Base-by-base conservation (phyloP, 1,284 basidiomycete species). In the Macrocystidia cucumis region DNA sequence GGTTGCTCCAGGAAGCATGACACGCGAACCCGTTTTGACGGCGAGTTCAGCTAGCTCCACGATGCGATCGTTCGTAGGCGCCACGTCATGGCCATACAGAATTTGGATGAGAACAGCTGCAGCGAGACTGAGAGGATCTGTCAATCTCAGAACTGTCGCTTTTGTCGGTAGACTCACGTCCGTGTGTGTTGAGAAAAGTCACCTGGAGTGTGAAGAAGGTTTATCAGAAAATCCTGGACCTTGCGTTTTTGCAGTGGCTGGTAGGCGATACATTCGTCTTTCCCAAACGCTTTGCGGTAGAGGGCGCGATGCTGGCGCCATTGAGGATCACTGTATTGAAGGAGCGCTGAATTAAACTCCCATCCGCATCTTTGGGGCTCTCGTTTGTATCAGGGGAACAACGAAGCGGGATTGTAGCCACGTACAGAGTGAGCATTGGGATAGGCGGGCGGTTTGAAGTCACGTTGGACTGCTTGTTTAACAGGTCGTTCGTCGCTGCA, bases 271-370 rank as follows among this genome's bases (percentile, higher is more conserved):
- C 44, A 34, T 0, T 46, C 47, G 4, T 46, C 41, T 4, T 47
- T 45, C 14, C 51, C 47, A 35, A 60, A 60, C n/a, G 47, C 45
- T 34, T 60, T 52, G 18, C 65, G 59, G 22, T 61, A 57, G 20
- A 63, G 43, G 29, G 50, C 52, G 18, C 65, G 48, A 20, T 61
- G 57, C 1, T 47, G 40, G 16, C 61, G 58, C 69, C 68, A 73
- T 30, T 42, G 43, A n/a, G n/a, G n/a, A 3, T 61, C 50, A 2
- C 58, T 56, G 38, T 72, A 69, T 14, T 50, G 49, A 38, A 63
- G 43, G 9, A 67, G 48, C 0, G 45, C 46, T 1, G 52, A 36
- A 26, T 50, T 58, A 41, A 61, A 66, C 9, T 51, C 55, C 46
- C 60, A 56, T 16, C 62, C 66, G n/a, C n/a, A n/a, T n/a, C n/a